Evolutionary conservation across 176 grass and related monocot genomes (phyloP).

Genomic region (Oryza meyeriana): DNA sequence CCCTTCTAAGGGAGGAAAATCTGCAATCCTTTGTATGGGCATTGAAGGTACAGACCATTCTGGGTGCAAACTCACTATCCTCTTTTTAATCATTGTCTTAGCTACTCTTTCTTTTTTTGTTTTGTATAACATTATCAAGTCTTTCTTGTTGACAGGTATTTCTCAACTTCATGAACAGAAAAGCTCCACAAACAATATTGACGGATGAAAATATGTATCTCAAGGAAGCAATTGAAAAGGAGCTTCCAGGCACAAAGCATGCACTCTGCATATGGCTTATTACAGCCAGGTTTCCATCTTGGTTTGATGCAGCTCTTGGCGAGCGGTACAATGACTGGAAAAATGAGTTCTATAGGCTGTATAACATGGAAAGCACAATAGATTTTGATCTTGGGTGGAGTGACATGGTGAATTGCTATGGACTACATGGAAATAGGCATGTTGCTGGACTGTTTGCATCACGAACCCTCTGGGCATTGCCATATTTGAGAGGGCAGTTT

Average conservation of each 20-base stretch:
- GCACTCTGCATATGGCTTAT: constrained; percentile 58
- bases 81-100: background rate
- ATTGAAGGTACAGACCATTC: constrained; percentile 47
- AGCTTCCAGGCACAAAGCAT: constrained; percentile 69
- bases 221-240: constrained; percentile 59
- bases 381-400: constrained; percentile 67
- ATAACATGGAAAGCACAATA: constrained; percentile 51
- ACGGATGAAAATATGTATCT: constrained; percentile 64
- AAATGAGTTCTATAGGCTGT: constrained; percentile 51
- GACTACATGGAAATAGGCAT: constrained; percentile 54
- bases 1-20: constrained; percentile 54
- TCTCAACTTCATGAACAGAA: constrained; percentile 78
- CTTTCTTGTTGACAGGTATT: constrained; percentile 59
- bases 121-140: background rate
- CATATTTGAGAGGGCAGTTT: constrained; percentile 64
- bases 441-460: constrained; percentile 52
- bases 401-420: constrained; percentile 59
- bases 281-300: constrained; percentile 51
- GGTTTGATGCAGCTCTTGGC: constrained; percentile 58
- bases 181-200: constrained; percentile 59
- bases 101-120: background rate
- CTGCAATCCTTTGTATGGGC: constrained; percentile 50
- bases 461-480: constrained; percentile 51
- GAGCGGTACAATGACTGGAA: constrained; percentile 55
- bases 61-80: background rate